Percentiles rank a stretch among this genome's conserved stretches.
Evolutionary conservation across 2,329 filamentous ascomycete genomes (phyloP).

Genomic region (Blumeria graminis): DNA sequence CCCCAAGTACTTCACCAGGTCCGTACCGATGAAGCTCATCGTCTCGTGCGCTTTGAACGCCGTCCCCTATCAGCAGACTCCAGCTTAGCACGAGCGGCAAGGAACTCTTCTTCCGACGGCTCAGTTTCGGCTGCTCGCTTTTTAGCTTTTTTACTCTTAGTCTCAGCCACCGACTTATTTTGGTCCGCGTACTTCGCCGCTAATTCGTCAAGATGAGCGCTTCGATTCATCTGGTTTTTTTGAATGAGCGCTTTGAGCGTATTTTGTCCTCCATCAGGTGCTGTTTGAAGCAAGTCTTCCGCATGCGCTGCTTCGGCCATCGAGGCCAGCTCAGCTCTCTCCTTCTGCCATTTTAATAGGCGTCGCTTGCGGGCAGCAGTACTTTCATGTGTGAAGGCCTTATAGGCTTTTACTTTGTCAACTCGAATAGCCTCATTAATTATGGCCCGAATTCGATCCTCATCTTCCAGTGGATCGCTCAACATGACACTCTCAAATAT

Average conservation of each 20-base stretch:
- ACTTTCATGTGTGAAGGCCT: constrained; percentile 50
- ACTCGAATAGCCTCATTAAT: constrained; percentile 58
- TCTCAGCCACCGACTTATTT: constrained; percentile 19
- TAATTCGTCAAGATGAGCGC: constrained; percentile 43
- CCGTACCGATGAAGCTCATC: too few relatives aligned
- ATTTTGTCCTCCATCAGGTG: constrained; percentile 21
- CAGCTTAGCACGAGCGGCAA: constrained; percentile 22
- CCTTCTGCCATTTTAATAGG: constrained; percentile 36
- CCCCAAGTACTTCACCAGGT: too few relatives aligned
- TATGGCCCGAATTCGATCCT: constrained; percentile 57
- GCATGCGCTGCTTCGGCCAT: constrained; percentile 34
- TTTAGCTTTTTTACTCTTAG: constrained; percentile 27
- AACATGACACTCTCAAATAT: constrained; percentile 74
- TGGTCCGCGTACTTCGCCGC: constrained; percentile 49
- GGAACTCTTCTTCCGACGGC: constrained; percentile 35
- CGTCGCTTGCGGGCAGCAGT: constrained; percentile 36
- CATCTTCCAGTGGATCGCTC: constrained; percentile 61
- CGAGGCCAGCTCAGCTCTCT: constrained; percentile 53
- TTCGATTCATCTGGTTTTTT: constrained; percentile 40
- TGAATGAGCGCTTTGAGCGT: constrained; percentile 51
- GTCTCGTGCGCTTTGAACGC: too few relatives aligned
- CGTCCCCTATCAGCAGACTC: too few relatives aligned
- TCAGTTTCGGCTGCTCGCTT: constrained; percentile 37
- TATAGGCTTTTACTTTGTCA: constrained; percentile 40
- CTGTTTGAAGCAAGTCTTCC: constrained; percentile 35